Percentiles rank a stretch among this genome's conserved stretches.
phyloP scores from a whole-genome alignment of 371 early-diverging fungal genomes.

The Haplosporangium sp. region DNA sequence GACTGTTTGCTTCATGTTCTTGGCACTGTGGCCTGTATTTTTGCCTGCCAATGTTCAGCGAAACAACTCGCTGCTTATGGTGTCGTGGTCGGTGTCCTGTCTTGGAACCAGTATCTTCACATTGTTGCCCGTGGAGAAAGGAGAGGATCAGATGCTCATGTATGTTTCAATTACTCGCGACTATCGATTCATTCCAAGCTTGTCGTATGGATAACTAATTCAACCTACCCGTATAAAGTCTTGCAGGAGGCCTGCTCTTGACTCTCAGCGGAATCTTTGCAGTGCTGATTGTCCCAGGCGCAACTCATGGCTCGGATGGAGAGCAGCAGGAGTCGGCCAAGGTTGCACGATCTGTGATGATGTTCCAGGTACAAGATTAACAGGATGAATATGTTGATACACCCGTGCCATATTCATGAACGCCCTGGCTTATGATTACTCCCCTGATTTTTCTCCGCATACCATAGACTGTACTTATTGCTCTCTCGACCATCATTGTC shows the following conservation, averaged over 20 bases:
- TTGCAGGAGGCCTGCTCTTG: slow-evolving; percentile 61
- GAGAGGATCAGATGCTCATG: slow-evolving; percentile 79
- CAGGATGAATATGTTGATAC: background rate
- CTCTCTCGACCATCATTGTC: slow-evolving; percentile 59
- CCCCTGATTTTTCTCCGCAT: background rate
- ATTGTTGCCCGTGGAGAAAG: slow-evolving; percentile 87
- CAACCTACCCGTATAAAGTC: slow-evolving; percentile 5
- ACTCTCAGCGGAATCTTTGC: slow-evolving; percentile 60
- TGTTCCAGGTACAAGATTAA: slow-evolving; percentile 52
- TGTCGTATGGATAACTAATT: too few relatives aligned
- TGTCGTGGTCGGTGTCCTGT: slow-evolving; percentile 76
- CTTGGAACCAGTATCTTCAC: slow-evolving; percentile 84
- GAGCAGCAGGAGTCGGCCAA: slow-evolving; percentile 30
- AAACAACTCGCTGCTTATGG: slow-evolving; percentile 56
- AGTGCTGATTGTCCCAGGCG: slow-evolving; percentile 41
- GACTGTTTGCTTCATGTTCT: slow-evolving; percentile 60
- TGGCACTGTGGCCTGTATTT: slow-evolving; percentile 73
- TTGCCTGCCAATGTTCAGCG: slow-evolving; percentile 65
- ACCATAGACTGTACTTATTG: slow-evolving; percentile 33
- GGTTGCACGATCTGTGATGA: slow-evolving; percentile 56
- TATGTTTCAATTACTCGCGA: slow-evolving; percentile 51
- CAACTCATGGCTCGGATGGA: slow-evolving; percentile 23
- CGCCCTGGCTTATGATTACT: background rate
- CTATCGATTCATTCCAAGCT: too few relatives aligned
- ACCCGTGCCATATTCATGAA: too few relatives aligned